Evolutionary conservation across 2,329 filamentous ascomycete genomes (phyloP).

Genomic region (Drechslerella dactyloides): DNA sequence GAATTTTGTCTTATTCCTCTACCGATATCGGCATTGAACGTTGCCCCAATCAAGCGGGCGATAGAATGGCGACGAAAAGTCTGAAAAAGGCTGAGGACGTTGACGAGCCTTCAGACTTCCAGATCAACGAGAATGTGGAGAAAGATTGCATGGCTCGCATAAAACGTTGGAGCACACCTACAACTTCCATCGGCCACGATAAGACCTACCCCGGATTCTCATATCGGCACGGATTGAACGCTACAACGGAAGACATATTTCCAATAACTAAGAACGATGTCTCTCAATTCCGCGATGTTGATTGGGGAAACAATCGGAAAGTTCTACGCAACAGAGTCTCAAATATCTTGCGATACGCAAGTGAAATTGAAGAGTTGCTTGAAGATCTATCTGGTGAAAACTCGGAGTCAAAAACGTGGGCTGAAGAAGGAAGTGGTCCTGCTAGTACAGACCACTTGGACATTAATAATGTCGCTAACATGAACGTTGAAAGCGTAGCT

Average conservation of each 20-base stretch:
- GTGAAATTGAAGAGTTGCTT: constrained; percentile 8
- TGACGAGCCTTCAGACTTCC: not conserved
- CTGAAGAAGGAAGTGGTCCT: not conserved
- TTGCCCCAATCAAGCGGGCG: not conserved
- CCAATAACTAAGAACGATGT: not conserved
- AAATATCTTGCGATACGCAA: constrained; percentile 5
- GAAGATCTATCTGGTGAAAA: constrained; percentile 13
- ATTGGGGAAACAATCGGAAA: constrained; percentile 20
- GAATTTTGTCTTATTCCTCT: not conserved
- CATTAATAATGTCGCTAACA: too few species aligned
- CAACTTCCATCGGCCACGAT: not conserved
- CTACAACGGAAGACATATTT: constrained; percentile 13
- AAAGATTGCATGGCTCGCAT: not conserved
- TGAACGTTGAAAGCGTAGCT: not conserved
- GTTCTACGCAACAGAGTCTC: constrained; percentile 10
- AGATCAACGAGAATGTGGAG: not conserved
- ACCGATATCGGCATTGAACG: not conserved
- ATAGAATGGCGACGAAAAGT: not conserved
- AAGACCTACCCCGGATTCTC: constrained; percentile 1
- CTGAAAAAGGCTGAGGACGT: not conserved
- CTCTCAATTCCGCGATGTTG: constrained; percentile 12
- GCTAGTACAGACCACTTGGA: not conserved
- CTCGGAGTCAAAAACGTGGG: not conserved
- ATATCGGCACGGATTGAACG: not conserved
- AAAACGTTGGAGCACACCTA: constrained; percentile 15